Evolutionary conservation across 441 rosid species (phyloP).

Genomic region (Biscutella laevigata): DNA sequence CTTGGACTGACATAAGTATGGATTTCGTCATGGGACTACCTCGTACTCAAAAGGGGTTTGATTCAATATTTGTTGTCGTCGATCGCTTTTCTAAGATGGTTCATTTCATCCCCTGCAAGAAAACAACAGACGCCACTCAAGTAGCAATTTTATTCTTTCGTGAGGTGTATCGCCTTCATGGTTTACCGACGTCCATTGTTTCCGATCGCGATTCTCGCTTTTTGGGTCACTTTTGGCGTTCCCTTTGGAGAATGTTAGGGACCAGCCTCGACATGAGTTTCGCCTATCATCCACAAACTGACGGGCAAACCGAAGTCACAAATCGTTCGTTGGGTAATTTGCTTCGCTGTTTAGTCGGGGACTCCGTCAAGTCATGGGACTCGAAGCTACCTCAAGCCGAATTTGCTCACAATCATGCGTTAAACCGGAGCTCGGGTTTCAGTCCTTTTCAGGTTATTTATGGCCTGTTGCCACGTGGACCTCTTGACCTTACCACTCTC

Average conservation of each 20-base stretch:
- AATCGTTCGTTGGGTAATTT: not conserved
- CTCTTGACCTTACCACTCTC: not conserved
- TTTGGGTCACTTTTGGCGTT: not conserved
- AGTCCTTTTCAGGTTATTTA: not conserved
- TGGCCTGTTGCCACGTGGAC: not conserved
- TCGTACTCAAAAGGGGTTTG: fast-evolving
- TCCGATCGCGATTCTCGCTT: not conserved
- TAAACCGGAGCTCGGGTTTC: not conserved
- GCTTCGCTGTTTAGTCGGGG: not conserved
- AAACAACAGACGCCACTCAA: not conserved
- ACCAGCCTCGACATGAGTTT: not conserved
- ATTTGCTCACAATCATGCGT: not conserved
- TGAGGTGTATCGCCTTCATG: not conserved
- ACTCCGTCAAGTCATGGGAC: not conserved
- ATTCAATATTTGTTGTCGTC: not conserved
- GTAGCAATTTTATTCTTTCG: not conserved
- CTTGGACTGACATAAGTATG: not conserved
- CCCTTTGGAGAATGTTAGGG: not conserved
- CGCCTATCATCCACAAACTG: not conserved
- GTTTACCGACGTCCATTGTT: not conserved
- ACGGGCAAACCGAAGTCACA: not conserved
- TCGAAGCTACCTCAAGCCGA: not conserved
- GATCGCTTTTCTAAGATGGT: not conserved
- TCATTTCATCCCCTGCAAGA: not conserved
- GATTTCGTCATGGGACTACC: not conserved